Evolutionary conservation across 805 yeast species (phyloP).

Genomic region (Zygosaccharomyces rouxii): DNA sequence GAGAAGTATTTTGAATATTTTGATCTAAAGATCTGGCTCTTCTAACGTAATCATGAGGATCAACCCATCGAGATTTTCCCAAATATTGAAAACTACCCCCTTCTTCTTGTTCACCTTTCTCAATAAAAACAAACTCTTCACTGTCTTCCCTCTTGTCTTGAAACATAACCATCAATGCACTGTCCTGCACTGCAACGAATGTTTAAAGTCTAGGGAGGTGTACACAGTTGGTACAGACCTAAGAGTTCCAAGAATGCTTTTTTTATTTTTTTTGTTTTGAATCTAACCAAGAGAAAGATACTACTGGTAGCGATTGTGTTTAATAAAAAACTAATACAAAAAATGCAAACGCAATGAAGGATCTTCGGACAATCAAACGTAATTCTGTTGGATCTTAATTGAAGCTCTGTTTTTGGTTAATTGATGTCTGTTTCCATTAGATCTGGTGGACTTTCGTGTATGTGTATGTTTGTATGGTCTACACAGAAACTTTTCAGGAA

Average conservation of each 20-base stretch:
- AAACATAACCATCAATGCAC: background rate
- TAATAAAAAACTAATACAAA: background rate
- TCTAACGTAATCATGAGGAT: constrained; percentile 15
- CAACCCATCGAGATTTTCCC: constrained; percentile 10
- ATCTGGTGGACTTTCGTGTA: background rate
- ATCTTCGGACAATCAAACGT: background rate
- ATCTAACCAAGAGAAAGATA: background rate
- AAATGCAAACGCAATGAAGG: too few relatives aligned
- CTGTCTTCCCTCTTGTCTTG: background rate
- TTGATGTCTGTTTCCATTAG: background rate
- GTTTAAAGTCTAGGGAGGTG: background rate
- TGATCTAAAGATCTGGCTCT: constrained; percentile 19
- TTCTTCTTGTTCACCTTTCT: background rate
- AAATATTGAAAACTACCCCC: background rate
- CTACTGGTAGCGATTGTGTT: background rate
- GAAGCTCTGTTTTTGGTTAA: background rate
- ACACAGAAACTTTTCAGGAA: background rate
- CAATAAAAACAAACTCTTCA: background rate
- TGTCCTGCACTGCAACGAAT: background rate
- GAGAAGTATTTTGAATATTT: constrained; percentile 7
- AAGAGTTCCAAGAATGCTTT: background rate
- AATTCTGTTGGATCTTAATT: background rate
- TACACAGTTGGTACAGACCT: background rate
- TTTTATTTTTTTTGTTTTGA: background rate
- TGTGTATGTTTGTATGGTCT: background rate